phyloP scores from a whole-genome alignment of 140 eudicot genomes.

The Bidens hawaiensis region DNA sequence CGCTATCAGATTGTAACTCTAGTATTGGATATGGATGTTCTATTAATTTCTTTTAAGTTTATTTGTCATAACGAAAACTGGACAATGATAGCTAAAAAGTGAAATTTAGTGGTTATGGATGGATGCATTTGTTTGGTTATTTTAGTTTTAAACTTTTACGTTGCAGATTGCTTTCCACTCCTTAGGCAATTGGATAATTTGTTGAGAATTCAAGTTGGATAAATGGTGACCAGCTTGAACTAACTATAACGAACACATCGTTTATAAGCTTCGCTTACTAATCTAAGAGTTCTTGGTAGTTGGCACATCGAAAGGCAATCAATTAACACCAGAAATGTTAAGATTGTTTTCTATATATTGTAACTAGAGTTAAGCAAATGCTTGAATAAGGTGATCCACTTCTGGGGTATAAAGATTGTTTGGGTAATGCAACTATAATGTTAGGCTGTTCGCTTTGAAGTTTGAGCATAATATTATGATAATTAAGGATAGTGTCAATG shows the following conservation, averaged over 20 bases:
- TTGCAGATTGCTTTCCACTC: slow-evolving; percentile 11
- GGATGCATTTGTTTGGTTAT: not conserved
- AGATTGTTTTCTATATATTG: slow-evolving; percentile 12
- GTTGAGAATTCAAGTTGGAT: slow-evolving; percentile 10
- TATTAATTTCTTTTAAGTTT: not conserved
- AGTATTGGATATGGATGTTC: not conserved
- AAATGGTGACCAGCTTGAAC: not conserved
- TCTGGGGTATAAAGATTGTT: not conserved
- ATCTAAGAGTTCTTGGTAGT: slow-evolving; percentile 11
- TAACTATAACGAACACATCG: not conserved
- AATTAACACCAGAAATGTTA: not conserved
- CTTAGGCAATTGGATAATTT: not conserved
- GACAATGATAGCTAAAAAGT: slow-evolving; percentile 8
- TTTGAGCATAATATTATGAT: slow-evolving; percentile 1
- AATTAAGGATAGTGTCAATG: not conserved
- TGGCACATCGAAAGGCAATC: not conserved
- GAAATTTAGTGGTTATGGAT: slow-evolving; percentile 1
- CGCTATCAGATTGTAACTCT: not conserved
- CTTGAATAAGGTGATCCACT: not conserved
- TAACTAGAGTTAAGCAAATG: slow-evolving; percentile 2
- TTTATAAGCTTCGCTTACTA: slow-evolving; percentile 5
- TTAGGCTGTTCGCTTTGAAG: not conserved
- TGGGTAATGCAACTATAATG: not conserved
- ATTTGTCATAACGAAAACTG: not conserved
- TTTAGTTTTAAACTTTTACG: slow-evolving; percentile 10